Percentiles rank a stretch among this genome's conserved stretches.
Conservation (phyloP, 2,329 filamentous ascomycete species). For the Ophiostoma australiae region DNA sequence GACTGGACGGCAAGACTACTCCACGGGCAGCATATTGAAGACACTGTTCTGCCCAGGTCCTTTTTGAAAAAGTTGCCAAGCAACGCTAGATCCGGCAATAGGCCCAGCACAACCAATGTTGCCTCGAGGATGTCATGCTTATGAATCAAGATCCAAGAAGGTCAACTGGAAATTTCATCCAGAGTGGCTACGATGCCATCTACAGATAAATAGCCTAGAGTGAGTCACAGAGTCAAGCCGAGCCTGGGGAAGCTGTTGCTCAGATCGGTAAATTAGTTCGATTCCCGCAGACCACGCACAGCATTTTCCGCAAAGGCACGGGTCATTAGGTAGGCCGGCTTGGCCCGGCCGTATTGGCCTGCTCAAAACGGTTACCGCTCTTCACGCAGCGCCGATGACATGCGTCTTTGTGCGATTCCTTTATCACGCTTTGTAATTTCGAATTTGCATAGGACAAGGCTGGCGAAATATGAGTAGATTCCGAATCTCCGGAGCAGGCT, state of each 20-base stretch:
- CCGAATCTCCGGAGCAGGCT: no score
- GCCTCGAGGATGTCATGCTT: not conserved
- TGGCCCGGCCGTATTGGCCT: constrained; percentile 12
- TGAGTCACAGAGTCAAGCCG: not conserved
- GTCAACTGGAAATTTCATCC: not conserved
- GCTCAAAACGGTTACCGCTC: constrained; percentile 16
- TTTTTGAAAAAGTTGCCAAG: not conserved
- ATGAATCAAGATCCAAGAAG: not conserved
- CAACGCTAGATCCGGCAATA: not conserved
- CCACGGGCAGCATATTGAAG: not conserved
- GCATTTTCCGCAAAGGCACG: not conserved
- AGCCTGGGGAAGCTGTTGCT: not conserved
- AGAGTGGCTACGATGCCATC: no score
- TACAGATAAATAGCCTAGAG: not conserved
- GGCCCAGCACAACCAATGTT: not conserved
- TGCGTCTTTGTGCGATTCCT: not conserved
- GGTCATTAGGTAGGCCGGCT: not conserved
- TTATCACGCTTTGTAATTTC: no score
- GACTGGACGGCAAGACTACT: not conserved
- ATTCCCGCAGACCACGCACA: not conserved
- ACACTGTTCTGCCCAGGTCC: not conserved
- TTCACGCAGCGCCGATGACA: not conserved
- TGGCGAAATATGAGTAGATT: no score
- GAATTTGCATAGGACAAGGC: not conserved
- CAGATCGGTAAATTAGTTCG: not conserved